Conservation (phyloP, 2,329 filamentous ascomycete species). For the Ciborinia camelliae region DNA sequence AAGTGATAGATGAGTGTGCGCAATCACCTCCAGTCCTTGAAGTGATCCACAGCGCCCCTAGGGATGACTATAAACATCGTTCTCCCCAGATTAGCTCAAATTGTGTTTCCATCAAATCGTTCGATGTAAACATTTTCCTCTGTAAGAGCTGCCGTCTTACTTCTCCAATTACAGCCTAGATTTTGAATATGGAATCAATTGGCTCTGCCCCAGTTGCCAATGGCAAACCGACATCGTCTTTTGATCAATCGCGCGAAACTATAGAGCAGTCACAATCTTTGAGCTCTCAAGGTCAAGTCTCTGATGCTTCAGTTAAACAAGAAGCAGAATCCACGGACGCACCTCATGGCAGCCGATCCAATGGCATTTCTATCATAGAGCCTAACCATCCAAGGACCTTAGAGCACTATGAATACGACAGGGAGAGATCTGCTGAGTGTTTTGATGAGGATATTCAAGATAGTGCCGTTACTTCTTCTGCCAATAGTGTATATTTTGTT, state of each 20-base stretch:
- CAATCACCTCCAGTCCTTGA: neutral
- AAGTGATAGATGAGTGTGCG: conserved; percentile 12
- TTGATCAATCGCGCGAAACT: neutral
- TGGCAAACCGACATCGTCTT: neutral
- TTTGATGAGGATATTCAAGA: neutral
- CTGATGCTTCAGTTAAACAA: neutral
- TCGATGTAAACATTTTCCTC: neutral
- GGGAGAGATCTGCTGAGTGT: neutral
- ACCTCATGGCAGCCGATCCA: neutral
- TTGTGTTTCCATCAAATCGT: neutral
- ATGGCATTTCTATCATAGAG: conserved; percentile 13
- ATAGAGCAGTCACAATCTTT: neutral
- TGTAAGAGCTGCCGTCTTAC: neutral
- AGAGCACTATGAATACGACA: neutral
- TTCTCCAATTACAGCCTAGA: neutral
- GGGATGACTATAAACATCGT: conserved; percentile 9
- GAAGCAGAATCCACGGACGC: neutral
- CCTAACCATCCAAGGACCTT: neutral
- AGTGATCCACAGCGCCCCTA: conserved; percentile 2
- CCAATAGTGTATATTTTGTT: conserved; percentile 4
- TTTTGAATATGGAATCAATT: conserved; percentile 5
- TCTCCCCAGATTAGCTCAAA: neutral
- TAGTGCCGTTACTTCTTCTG: neutral
- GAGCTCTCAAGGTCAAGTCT: neutral
- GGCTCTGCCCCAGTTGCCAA: neutral